Percentiles rank a stretch among this genome's conserved stretches.
Conservation (phyloP, 371 early-diverging fungal species). For the Mortierella sp. region DNA sequence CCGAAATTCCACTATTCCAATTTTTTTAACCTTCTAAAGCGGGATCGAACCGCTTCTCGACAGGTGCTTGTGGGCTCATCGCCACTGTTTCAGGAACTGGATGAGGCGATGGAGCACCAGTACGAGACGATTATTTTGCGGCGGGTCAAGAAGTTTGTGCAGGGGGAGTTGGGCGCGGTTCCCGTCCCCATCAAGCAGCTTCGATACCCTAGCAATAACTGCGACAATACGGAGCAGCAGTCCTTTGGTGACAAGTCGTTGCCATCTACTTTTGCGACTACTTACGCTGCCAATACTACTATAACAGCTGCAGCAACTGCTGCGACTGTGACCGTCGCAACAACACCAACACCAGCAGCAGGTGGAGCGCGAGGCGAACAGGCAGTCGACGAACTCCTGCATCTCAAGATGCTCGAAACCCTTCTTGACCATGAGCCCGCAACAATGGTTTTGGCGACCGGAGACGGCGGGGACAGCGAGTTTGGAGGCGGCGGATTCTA, state of each 20-base stretch:
- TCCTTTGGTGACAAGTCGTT: not conserved
- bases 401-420: slow-evolving; percentile 61
- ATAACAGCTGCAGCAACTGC: not conserved
- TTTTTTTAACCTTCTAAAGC: slow-evolving; percentile 50
- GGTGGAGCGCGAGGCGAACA: slow-evolving; percentile 34
- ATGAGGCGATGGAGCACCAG: slow-evolving; percentile 41
- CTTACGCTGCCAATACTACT: not conserved
- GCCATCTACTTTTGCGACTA: too few relatives aligned
- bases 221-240: not conserved
- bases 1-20: slow-evolving; percentile 51
- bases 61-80: slow-evolving; percentile 58
- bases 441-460: slow-evolving; percentile 58
- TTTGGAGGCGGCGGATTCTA: slow-evolving; percentile 60
- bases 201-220: slow-evolving; percentile 17
- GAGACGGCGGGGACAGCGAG: slow-evolving; percentile 60
- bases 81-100: slow-evolving; percentile 57
- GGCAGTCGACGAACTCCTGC: slow-evolving; percentile 61
- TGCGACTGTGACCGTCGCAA: not conserved
- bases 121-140: slow-evolving; percentile 56
- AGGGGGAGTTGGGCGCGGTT: slow-evolving; percentile 38
- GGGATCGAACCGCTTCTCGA: slow-evolving; percentile 38
- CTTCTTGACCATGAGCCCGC: slow-evolving; percentile 58
- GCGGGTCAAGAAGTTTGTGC: slow-evolving; percentile 50
- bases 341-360: slow-evolving; percentile 6
- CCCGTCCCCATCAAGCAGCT: slow-evolving; percentile 37